Evolutionary conservation across 805 yeast genomes (phyloP), one percentile per base, ranked within the genome.

Genomic region (Tetrapisispora nanseiensis): DNA sequence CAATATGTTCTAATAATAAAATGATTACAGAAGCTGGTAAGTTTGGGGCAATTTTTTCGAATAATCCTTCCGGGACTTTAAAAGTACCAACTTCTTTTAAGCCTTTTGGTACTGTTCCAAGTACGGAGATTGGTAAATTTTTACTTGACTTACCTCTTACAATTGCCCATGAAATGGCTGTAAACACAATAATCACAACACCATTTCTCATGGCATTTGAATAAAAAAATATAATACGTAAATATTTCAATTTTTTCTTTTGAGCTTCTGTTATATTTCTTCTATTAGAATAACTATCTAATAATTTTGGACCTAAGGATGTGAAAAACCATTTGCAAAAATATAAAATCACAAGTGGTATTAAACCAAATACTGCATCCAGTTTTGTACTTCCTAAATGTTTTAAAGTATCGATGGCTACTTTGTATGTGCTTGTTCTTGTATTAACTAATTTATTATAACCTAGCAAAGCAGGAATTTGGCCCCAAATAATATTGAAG

Each of bases 331-430:
- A 84, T 62, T 82, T 84, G 83, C 94, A 78, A 6, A 63, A 43
- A 55, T 81, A 85, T 38, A 89, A 71, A n/a, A 86, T 59, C 54
- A 82, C 70, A 50, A 89, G 69, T 29, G 83, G 77, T 27, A 82
- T 75, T 37, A 89, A 66, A 23, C 97, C 97, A 61, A 89, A 89
- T 0, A 92, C 95, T 10, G 95, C 96, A 63, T 89, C 90, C 34
- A 76, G 65, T 39, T 72, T 80, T 4, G 92, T 72, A 50, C 74
- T 66, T 26, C 77, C 79, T 51, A 89, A 70, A 62, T 84, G 71
- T 59, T 86, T 80, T 56, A 89, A 69, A 7, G 87, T 70, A 56
- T 81, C 61, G 49, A 86, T 76, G 33, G 85, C 77, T 23, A 85
- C 87, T 54, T 61, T 47, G 65, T 81, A 86, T 6, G 95, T 70